A percentile compares a stretch with the other conserved stretches of the same genome.
phyloP scores from a whole-genome alignment of 352 stramenopile species.

The Globisporangium splendens region DNA sequence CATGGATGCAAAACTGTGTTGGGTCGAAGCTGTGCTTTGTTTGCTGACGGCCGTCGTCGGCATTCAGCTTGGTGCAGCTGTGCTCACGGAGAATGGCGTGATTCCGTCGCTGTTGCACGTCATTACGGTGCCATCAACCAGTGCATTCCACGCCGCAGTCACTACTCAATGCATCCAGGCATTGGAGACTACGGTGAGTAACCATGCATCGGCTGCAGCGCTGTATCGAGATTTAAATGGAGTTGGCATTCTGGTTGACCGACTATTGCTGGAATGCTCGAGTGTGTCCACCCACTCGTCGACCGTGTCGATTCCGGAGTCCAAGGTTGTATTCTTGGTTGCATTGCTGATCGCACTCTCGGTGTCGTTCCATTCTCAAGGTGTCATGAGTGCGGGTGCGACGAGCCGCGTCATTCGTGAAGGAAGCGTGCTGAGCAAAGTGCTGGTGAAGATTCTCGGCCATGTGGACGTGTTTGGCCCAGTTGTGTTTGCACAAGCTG shows the following conservation, averaged over 20 bases:
- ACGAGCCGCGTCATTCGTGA: slow-evolving; percentile 87
- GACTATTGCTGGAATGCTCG: slow-evolving; percentile 53
- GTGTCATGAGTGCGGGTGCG: slow-evolving; percentile 83
- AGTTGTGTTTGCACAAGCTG: slow-evolving; percentile 89
- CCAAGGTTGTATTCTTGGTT: slow-evolving; percentile 63
- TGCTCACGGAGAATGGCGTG: slow-evolving; percentile 83
- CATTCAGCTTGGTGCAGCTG: slow-evolving; percentile 67
- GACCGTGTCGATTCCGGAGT: slow-evolving; percentile 26
- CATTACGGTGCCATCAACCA: slow-evolving; percentile 55
- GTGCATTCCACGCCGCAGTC: slow-evolving; percentile 58
- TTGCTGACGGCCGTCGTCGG: slow-evolving; percentile 70
- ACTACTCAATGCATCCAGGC: slow-evolving; percentile 81
- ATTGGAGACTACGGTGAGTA: slow-evolving; percentile 80
- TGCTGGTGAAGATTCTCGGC: slow-evolving; percentile 88
- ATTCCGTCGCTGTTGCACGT: slow-evolving; percentile 77
- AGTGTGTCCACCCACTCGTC: slow-evolving; percentile 19
- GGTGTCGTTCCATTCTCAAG: slow-evolving; percentile 84
- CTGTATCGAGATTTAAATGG: slow-evolving; percentile 85
- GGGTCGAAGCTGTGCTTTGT: slow-evolving; percentile 76
- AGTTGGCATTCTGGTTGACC: slow-evolving; percentile 80
- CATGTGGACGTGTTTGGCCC: slow-evolving; percentile 91
- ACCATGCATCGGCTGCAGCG: slow-evolving; percentile 54
- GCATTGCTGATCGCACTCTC: slow-evolving; percentile 76
- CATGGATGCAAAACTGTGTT: slow-evolving; percentile 58
- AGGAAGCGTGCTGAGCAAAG: slow-evolving; percentile 81